Evolutionary conservation across 768 basidiomycete genomes (phyloP).

Genomic region (Chlorophyllum brunneum): DNA sequence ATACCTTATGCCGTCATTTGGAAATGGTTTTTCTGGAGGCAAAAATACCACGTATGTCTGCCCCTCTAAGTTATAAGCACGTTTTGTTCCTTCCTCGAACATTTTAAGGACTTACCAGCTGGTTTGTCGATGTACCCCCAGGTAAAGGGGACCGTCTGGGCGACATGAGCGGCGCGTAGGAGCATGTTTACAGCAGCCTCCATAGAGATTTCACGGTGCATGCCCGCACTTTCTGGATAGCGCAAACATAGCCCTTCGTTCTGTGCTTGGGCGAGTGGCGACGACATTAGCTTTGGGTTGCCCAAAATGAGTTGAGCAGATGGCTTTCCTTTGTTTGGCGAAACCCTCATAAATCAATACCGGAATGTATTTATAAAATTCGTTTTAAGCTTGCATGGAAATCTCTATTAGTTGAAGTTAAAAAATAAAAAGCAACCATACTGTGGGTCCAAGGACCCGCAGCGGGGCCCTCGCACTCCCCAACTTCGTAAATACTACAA

Average conservation of each 20-base stretch:
- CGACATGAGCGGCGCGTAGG: slow-evolving; percentile 50
- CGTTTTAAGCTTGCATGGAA: not conserved
- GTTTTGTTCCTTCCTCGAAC: not conserved
- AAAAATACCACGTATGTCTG: slow-evolving; percentile 65
- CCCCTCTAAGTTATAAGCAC: slow-evolving; percentile 44
- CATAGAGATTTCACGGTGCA: slow-evolving; percentile 50
- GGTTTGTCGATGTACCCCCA: slow-evolving; percentile 83
- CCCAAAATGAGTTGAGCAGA: not conserved
- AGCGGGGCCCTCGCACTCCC: too few species aligned
- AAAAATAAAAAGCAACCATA: not conserved
- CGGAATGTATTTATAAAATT: not conserved
- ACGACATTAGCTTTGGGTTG: slow-evolving; percentile 15
- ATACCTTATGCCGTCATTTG: slow-evolving; percentile 74
- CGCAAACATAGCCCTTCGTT: slow-evolving; percentile 65
- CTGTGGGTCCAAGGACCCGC: not conserved
- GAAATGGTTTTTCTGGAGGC: slow-evolving; percentile 54
- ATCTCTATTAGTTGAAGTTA: too few species aligned
- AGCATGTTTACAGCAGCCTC: slow-evolving; percentile 62
- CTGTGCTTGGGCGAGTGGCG: slow-evolving; percentile 41
- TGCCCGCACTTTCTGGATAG: slow-evolving; percentile 62
- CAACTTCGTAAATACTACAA: too few species aligned
- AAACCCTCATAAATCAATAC: not conserved
- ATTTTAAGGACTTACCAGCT: slow-evolving; percentile 40
- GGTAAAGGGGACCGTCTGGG: slow-evolving; percentile 56
- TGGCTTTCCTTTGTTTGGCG: not conserved